Evolutionary conservation across 192 early-diverging fungal genomes (phyloP).

Genomic region (Entomortierella chlamydospora): DNA sequence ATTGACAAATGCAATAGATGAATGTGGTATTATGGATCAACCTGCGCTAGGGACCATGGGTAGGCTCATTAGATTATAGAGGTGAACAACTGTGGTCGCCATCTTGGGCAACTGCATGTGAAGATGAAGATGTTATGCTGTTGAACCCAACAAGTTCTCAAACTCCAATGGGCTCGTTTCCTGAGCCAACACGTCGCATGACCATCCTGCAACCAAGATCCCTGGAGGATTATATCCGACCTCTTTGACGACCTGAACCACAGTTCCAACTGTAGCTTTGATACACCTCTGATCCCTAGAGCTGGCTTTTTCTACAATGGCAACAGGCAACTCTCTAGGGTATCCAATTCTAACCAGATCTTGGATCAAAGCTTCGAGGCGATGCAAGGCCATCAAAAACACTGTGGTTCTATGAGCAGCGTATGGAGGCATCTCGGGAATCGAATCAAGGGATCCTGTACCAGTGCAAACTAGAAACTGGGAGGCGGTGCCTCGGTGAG

Average conservation of each 20-base stretch:
- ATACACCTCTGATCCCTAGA: slow-evolving; percentile 82
- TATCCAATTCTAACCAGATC: slow-evolving; percentile 69
- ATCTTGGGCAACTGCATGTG: no score
- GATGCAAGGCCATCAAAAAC: slow-evolving; percentile 86
- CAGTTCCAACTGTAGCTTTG: slow-evolving; percentile 70
- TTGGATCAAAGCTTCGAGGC: slow-evolving; percentile 69
- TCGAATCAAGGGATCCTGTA: slow-evolving; percentile 75
- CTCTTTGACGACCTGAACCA: slow-evolving; percentile 71
- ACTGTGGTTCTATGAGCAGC: slow-evolving; percentile 77
- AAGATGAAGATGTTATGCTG: neutral
- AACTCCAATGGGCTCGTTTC: slow-evolving; percentile 13
- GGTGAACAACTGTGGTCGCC: no score
- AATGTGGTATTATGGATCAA: no score
- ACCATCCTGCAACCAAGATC: slow-evolving; percentile 80
- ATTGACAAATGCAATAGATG: no score
- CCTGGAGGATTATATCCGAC: slow-evolving; percentile 82
- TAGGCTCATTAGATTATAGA: no score
- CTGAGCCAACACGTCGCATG: slow-evolving; percentile 42
- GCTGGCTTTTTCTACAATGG: slow-evolving; percentile 87
- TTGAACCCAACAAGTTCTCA: neutral
- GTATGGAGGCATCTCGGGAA: slow-evolving; percentile 83
- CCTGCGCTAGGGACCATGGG: no score
- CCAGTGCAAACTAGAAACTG: slow-evolving; percentile 88
- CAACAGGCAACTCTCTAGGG: slow-evolving; percentile 78
- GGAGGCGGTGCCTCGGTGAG: slow-evolving; percentile 87